Conservation (phyloP, 2,329 filamentous ascomycete species). For the Fragosphaeria purpurea region DNA sequence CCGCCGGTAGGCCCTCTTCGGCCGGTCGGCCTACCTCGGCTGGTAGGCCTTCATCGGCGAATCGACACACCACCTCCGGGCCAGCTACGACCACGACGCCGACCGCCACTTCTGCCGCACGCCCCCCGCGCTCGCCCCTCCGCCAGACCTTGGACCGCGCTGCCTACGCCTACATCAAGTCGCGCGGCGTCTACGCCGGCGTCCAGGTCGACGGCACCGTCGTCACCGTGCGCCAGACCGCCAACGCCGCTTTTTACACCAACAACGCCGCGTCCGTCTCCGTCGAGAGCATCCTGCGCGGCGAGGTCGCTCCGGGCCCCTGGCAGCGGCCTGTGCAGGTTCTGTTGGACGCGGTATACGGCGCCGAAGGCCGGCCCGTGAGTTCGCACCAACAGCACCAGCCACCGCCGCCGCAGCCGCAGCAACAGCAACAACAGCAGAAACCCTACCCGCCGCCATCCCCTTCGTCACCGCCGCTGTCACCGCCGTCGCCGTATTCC, state of each 20-base stretch:
- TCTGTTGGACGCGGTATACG: constrained; percentile 26
- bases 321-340: constrained; percentile 24
- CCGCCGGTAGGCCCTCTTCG: not conserved
- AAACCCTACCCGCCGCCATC: not conserved
- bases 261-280: constrained; percentile 39
- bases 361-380: constrained; percentile 23
- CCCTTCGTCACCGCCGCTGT: too few species aligned
- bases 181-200: constrained; percentile 76
- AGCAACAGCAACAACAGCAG: constrained; percentile 1
- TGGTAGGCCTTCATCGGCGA: not conserved
- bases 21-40: constrained; percentile 7
- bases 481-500: not conserved
- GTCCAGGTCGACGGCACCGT: constrained; percentile 81
- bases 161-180: constrained; percentile 67
- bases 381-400: not conserved
- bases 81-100: constrained; percentile 8
- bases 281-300: constrained; percentile 37
- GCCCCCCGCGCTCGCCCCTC: constrained; percentile 15
- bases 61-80: constrained; percentile 6
- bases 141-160: constrained; percentile 25
- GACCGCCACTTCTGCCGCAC: not conserved
- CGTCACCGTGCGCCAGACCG: constrained; percentile 75
- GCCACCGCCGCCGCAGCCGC: constrained; percentile 1
- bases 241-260: constrained; percentile 73
- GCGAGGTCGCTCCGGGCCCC: constrained; percentile 25